phyloP scores from a whole-genome alignment of 2,329 filamentous ascomycete species.

The Epichloe elymi region DNA sequence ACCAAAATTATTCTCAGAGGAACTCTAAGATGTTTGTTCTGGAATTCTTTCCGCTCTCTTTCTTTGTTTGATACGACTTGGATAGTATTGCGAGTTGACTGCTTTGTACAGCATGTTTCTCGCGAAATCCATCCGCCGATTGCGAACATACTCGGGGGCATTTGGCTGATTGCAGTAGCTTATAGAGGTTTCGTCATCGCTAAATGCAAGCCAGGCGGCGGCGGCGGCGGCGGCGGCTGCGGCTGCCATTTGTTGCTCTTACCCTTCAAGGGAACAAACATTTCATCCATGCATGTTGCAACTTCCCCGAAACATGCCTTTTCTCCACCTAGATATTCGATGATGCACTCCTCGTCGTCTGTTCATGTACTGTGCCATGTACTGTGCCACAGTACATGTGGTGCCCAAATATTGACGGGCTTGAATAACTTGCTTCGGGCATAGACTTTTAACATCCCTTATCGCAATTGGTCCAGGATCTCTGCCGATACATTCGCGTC shows the following conservation, averaged over 20 bases:
- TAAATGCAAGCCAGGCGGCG: neutral
- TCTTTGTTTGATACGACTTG: neutral
- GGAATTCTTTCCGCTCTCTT: neutral
- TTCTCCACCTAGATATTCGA: neutral
- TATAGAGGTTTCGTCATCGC: neutral
- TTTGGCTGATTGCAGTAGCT: neutral
- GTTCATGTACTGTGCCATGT: no score
- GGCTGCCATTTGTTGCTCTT: neutral
- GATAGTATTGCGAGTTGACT: neutral
- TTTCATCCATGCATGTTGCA: neutral
- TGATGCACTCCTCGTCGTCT: no score
- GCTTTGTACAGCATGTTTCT: neutral
- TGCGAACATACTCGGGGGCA: neutral
- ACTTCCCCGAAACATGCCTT: neutral
- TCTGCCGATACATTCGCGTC: no score
- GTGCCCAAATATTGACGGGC: no score
- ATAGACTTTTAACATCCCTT: no score
- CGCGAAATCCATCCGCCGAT: neutral
- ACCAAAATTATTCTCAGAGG: conserved; percentile 7
- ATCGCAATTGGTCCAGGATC: no score
- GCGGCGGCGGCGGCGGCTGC: no score
- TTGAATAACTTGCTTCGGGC: no score
- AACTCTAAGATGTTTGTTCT: conserved; percentile 1
- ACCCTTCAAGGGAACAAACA: neutral
- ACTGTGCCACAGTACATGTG: no score